Base-by-base conservation (phyloP, 805 yeast species). In the Brettanomyces custersianus region DNA sequence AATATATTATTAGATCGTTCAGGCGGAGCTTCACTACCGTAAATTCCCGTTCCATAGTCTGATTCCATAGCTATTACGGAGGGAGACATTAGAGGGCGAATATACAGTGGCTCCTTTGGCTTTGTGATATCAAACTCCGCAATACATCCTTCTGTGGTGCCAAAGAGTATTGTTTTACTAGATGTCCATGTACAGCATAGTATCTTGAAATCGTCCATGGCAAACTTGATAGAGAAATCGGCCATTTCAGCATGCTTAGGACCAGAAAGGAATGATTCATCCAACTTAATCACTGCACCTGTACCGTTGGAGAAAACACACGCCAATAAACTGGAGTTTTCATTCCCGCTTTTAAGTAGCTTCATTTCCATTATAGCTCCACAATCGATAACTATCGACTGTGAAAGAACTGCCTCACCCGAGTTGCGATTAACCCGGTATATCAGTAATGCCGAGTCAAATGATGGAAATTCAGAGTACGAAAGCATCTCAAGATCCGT, bases 231-330 rank as follows among this genome's bases (percentile, higher is more conserved):
- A 2, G 57, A 50, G 12, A 47, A 40, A 4, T 37, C 34, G 5
- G 36, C 21, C n/a, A 51, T 31, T 15, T 40, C 36, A 7, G 43
- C 32, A 19, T 35, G 41, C 6, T 34, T 29, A 7, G 39, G 26
- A 1, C 35, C 15, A 11, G n/a, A 19, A 3, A 47, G 30, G 21
- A 49, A 46, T 7, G 29, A n/a, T 4, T 31, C 2, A 24, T 47
- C 32, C 3, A 57, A 39, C 35, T 51, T 48, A 39, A 56, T 35
- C 4, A 57, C 38, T 17, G 49, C 39, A 8, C 42, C 41, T 3
- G 42, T 26, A 4, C 60, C 61, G 38, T 55, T 51, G n/a, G 52
- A 42, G 31, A 46, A 52, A n/a, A 51, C 46, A 26, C 53, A 45
- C 2, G 52, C 52, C 6, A 52, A 24, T 19, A 56, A 31, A 11